phyloP scores from a whole-genome alignment of 176 grass and related monocot species.

The Chloris gayana region DNA sequence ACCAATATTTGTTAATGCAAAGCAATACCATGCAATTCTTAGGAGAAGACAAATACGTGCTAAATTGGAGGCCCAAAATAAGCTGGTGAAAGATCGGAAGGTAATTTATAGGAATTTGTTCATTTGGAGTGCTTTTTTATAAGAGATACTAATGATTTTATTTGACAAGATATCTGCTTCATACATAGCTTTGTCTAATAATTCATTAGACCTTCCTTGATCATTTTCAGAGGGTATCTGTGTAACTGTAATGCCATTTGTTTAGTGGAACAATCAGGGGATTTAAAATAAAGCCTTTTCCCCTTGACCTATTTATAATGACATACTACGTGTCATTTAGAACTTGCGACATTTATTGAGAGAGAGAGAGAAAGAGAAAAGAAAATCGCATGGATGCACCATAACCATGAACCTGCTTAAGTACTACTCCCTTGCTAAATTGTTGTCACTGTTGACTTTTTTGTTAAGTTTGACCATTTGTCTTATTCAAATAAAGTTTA shows the following conservation, averaged over 20 bases:
- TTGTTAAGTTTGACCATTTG: too few relatives aligned
- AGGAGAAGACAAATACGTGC: conserved; percentile 86
- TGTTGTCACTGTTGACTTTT: too few relatives aligned
- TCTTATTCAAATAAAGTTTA: too few relatives aligned
- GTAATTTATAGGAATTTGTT: conserved; percentile 41
- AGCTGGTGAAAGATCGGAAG: conserved; percentile 84
- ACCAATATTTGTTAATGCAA: conserved; percentile 95
- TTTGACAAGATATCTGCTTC: conserved; percentile 16
- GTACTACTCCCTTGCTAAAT: too few relatives aligned
- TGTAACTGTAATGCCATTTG: neutral
- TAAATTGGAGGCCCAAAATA: conserved; percentile 96
- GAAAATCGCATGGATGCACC: neutral
- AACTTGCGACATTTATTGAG: neutral
- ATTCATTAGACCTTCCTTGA: conserved; percentile 3
- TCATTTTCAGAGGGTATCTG: conserved; percentile 9
- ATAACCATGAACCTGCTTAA: neutral
- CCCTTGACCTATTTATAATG: neutral
- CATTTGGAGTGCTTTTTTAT: neutral
- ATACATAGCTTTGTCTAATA: conserved; percentile 12
- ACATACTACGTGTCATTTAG: neutral
- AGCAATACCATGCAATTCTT: conserved; percentile 95
- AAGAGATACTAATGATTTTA: conserved; percentile 14
- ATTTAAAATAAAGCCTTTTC: neutral
- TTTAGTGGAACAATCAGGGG: neutral
- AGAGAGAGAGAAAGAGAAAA: neutral